Evolutionary conservation across 1,284 basidiomycete species (phyloP).

Genomic region (Neonothopanus nambi): DNA sequence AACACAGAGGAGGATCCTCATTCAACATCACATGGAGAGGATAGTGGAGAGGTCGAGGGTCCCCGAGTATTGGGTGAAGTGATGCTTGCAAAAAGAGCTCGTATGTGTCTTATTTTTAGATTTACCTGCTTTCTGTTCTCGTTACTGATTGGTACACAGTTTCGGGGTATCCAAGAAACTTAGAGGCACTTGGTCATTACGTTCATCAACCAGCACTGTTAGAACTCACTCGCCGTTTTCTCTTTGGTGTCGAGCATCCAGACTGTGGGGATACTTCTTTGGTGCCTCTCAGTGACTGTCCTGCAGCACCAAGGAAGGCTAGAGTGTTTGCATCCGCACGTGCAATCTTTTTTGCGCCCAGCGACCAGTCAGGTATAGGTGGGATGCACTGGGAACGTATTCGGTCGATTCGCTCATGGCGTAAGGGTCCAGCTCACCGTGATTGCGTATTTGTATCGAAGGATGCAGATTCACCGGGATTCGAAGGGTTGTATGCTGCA

Average conservation of each 20-base stretch:
- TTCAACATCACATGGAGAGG: too few species aligned
- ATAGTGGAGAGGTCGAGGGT: too few species aligned
- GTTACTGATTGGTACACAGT: too few species aligned
- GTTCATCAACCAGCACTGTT: slow-evolving; percentile 15
- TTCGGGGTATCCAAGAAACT: background rate
- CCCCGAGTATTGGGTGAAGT: too few species aligned
- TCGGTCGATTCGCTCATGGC: background rate
- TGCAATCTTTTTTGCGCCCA: slow-evolving; percentile 29
- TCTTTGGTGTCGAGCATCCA: too few species aligned
- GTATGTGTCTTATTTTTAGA: too few species aligned
- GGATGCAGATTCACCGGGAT: background rate
- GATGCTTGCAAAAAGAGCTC: too few species aligned
- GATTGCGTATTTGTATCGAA: background rate
- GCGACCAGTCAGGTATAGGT: slow-evolving; percentile 26
- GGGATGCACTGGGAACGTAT: slow-evolving; percentile 22
- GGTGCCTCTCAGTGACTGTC: slow-evolving; percentile 9
- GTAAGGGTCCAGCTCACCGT: background rate
- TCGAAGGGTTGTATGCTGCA: slow-evolving; percentile 13
- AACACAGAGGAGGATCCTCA: too few species aligned
- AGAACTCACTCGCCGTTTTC: slow-evolving; percentile 15
- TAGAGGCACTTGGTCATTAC: background rate
- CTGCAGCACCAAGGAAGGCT: slow-evolving; percentile 7
- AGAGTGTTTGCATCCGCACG: too few species aligned
- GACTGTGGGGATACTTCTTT: slow-evolving; percentile 8
- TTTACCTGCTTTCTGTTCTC: too few species aligned